Percentiles rank a stretch among this genome's conserved stretches.
These are phyloP conservation scores for Prosopis cineraria DNA, from an alignment of 306 rosid species.

Conservation along the genomic window DNA sequence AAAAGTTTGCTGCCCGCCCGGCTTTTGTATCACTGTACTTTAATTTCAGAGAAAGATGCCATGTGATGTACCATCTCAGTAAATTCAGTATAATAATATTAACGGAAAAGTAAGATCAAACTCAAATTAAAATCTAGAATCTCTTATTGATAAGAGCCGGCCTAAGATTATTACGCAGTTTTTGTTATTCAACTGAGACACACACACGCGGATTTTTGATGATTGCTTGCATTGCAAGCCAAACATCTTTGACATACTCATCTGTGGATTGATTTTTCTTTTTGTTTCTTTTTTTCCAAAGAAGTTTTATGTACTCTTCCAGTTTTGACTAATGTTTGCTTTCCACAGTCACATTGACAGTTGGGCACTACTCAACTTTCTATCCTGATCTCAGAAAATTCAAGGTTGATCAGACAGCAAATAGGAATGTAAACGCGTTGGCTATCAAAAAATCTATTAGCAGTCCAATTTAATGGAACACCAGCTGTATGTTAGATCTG, in stretches of 20 bases:
- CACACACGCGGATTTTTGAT: neutral
- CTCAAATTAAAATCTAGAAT: neutral
- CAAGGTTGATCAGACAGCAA: neutral
- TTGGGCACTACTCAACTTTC: neutral
- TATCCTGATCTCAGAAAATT: neutral
- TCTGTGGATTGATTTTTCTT: too few species aligned
- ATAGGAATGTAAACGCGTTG: neutral
- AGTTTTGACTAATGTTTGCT: neutral
- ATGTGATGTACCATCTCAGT: neutral
- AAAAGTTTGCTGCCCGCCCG: neutral
- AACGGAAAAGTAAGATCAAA: neutral
- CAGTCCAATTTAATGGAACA: neutral
- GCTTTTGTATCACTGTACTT: neutral
- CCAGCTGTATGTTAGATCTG: neutral
- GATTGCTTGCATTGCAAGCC: neutral
- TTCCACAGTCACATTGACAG: neutral
- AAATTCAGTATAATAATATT: neutral
- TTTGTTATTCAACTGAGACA: neutral
- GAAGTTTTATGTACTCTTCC: too few species aligned
- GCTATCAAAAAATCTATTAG: neutral
- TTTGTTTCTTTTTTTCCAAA: too few species aligned
- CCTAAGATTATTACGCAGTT: neutral
- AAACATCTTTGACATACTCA: neutral
- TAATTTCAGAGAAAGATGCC: neutral
- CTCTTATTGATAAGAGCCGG: neutral